Evolutionary conservation across 257 asterid species (phyloP), one percentile per base, ranked within the genome.

Genomic region (Capsicum pubescens): DNA sequence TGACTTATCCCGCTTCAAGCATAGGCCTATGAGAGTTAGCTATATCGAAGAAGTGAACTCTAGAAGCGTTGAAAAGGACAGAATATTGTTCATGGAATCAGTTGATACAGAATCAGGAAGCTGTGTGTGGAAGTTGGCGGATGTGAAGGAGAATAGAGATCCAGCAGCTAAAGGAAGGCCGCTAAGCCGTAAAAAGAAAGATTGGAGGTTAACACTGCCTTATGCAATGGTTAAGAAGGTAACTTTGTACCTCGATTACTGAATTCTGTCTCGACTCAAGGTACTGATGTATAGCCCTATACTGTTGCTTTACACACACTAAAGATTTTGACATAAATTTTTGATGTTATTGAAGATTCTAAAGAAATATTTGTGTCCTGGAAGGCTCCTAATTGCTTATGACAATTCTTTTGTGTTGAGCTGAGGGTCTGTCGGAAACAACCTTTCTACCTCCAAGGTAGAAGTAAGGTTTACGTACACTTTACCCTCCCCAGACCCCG

Each of bases 81-180:
- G 92, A 17, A 89, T 92, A 1, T 93, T 89, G 87, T 89, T 88
- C 83, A 90, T 96, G 10, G 98, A 93, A 82, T 87, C 93, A 7
- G 64, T 93, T 54, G 97, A 94, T 72, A 67, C 89, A 48, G 98
- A 92, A 76, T 88, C 91, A 32, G 86, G 91, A 48, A 83, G 92
- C 85, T 91, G 99, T 58, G 61, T 91, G 8, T 96, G 99, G 98
- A 94, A 89, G 88, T 81, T 94, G 89, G 98, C 97, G 2, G 98
- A 96, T 70, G 97, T 93, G 83, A 94, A 91, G 92, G 97, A 96
- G 87, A 96, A 96, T 35, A 85, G 98, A 87, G 97, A 92, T 82
- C 98, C 97, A 69, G 83, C 90, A 6, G 93, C 95, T 36, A 96
- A 92, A 88, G 99, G 99, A 76, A 88, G 95, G 83, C 97, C 98